Evolutionary conservation across 768 basidiomycete species (phyloP), one percentile per base, ranked within the genome.

Genomic region (Boletellus ananiceps): DNA sequence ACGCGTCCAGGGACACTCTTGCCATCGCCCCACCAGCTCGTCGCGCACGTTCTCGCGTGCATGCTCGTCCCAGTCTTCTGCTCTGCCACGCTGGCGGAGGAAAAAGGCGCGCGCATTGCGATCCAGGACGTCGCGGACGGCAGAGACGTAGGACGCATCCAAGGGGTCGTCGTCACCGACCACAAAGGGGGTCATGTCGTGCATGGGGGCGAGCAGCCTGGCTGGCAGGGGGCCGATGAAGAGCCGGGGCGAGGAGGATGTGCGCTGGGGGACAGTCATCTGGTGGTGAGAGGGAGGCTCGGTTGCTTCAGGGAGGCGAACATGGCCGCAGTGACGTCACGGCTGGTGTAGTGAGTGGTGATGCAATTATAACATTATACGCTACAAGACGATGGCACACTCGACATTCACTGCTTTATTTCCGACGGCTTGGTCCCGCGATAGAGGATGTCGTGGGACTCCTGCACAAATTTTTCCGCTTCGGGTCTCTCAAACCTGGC

Each of bases 221-320:
- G 84, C 81, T 12, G 87, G 88, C 72, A 90, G 75, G 4, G 88
- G 85, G 0, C 89, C 89, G 38, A 92, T 72, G 66, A 90, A 90
- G 45, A 84, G 64, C 27, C 89, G 77, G 43, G 43, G 21, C 15
- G 43, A 18, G 4, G 32, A 33, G 7, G 32, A 4, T 2, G 40
- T n/a, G 21, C 39, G 23, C 23, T 21, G 9, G 2, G 51, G 32
- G 33, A 46, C 34, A 4, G 57, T 2, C 61, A 62, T 62, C 33
- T 25, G n/a, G 8, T 33, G 41, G 31, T 14, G 34, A 47, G 0
- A 33, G 16, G n/a, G 16, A n/a, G 16, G 23, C 29, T 44, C 34
- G 43, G 37, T 38, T 18, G 35, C 23, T 13, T 7, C 15, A 18
- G 19, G 11, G 27, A 42, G 18, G 42, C 33, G 39, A 41, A 46